A percentile compares a stretch with the other conserved stretches of the same genome.
Conservation (phyloP, 2,329 filamentous ascomycete species). For the Colletotrichum tropicicola region DNA sequence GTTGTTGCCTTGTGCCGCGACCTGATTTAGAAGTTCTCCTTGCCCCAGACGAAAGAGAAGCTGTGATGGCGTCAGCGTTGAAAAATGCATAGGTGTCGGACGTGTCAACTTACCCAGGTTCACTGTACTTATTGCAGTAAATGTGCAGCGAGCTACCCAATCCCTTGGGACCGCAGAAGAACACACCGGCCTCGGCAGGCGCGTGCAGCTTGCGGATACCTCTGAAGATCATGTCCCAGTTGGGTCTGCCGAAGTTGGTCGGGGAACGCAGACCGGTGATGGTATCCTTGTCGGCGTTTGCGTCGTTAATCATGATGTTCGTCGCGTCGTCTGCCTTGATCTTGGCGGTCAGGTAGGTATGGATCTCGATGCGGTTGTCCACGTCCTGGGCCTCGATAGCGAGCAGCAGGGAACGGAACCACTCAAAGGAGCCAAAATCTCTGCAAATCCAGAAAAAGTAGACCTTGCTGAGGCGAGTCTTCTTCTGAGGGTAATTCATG, state of each 20-base stretch:
- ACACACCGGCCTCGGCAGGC: conserved; percentile 78
- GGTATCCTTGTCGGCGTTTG: conserved; percentile 83
- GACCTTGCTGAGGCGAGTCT: conserved; percentile 82
- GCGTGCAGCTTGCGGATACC: conserved; percentile 82
- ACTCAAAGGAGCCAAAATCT: conserved; percentile 89
- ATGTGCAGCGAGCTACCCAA: conserved; percentile 80
- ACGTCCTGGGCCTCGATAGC: conserved; percentile 89
- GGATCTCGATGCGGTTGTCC: conserved; percentile 86
- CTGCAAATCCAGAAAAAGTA: conserved; percentile 95
- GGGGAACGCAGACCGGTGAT: conserved; percentile 85
- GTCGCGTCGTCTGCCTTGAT: conserved; percentile 87
- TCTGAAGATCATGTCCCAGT: conserved; percentile 92
- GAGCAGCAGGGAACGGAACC: conserved; percentile 85
- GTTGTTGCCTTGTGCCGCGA: conserved; percentile 13
- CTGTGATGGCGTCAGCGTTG: conserved; percentile 42
- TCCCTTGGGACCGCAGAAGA: conserved; percentile 87
- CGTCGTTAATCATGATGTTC: conserved; percentile 94
- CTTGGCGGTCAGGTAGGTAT: conserved; percentile 87
- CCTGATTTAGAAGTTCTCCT: conserved; percentile 69
- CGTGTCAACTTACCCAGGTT: conserved; percentile 72
- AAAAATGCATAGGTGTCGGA: background rate
- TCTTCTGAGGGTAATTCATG: conserved; percentile 86
- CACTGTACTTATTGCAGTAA: conserved; percentile 89
- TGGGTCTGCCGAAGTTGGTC: conserved; percentile 86
- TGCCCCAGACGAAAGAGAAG: conserved; percentile 74